These are phyloP conservation scores for Asclepias syriaca DNA, from an alignment of 257 asterid species.

Conservation along the genomic window DNA sequence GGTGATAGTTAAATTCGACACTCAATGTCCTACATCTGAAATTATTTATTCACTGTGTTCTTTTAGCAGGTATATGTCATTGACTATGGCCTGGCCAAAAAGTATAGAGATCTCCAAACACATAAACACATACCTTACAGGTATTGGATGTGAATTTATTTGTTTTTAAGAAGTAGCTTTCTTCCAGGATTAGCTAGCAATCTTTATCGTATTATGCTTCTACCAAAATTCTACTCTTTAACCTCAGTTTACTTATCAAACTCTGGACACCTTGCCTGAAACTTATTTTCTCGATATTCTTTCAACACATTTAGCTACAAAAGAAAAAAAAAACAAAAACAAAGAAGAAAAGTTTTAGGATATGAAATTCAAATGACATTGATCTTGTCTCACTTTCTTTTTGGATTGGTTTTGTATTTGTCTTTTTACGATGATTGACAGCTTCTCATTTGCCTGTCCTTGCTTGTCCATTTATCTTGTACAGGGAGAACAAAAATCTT, in stretches of 20 bases:
- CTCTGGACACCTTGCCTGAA: background rate
- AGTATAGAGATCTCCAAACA: conserved; percentile 88
- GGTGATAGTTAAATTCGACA: background rate
- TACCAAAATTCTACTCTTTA: background rate
- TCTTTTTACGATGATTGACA: no score
- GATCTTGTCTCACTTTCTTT: no score
- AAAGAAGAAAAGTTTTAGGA: no score
- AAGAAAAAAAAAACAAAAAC: no score
- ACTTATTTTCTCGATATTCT: background rate
- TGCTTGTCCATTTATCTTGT: conserved; percentile 10
- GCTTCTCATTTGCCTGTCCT: background rate
- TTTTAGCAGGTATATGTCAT: conserved; percentile 71
- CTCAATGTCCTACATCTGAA: no score
- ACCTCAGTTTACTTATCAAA: background rate
- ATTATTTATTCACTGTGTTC: conserved; percentile 10
- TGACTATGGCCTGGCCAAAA: conserved; percentile 96
- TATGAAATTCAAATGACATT: no score
- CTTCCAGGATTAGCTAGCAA: background rate
- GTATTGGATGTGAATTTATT: conserved; percentile 28
- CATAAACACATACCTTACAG: conserved; percentile 97
- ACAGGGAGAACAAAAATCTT: conserved; percentile 95
- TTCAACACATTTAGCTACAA: no score
- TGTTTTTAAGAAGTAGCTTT: background rate
- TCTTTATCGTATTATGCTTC: background rate
- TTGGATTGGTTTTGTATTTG: no score